A percentile compares a stretch with the other conserved stretches of the same genome.
phyloP scores from a whole-genome alignment of 2,329 filamentous ascomycete species.

The Chaetothyriales sp. region DNA sequence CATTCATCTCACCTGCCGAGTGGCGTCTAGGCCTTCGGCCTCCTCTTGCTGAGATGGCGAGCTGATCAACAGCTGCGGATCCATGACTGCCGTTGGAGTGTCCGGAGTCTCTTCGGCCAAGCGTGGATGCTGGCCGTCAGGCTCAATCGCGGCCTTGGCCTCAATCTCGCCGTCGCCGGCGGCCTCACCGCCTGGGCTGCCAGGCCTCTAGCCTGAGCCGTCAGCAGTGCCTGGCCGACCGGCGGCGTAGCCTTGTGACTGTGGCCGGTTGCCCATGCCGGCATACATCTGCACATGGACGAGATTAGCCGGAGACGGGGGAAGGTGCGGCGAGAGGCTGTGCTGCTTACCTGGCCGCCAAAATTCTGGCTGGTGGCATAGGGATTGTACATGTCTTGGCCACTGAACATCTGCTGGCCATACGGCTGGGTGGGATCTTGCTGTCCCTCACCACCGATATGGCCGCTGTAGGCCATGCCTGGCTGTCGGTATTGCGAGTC shows the following conservation, averaged over 20 bases:
- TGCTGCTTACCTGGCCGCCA: conserved; percentile 28
- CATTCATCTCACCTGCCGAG: neutral
- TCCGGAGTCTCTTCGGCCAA: neutral
- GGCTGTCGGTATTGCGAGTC: conserved; percentile 68
- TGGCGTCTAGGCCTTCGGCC: neutral
- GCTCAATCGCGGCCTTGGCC: neutral
- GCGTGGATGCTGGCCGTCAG: neutral
- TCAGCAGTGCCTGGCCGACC: conserved; percentile 14
- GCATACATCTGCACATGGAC: conserved; percentile 12
- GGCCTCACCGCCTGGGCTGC: neutral
- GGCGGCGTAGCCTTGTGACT: conserved; percentile 16
- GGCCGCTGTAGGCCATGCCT: conserved; percentile 61
- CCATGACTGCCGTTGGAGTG: neutral
- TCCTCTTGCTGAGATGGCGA: neutral
- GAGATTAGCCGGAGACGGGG: conserved; percentile 6
- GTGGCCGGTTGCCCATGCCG: conserved; percentile 14
- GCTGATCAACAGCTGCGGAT: neutral
- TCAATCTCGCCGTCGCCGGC: neutral
- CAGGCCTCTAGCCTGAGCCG: neutral
- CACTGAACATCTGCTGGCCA: conserved; percentile 72
- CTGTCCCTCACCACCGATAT: conserved; percentile 44
- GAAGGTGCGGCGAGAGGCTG: conserved; percentile 26
- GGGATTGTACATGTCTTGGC: conserved; percentile 54
- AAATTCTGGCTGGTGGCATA: conserved; percentile 59
- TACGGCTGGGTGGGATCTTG: conserved; percentile 58